Evolutionary conservation across 2,329 filamentous ascomycete species (phyloP), one percentile per base, ranked within the genome.

Genomic region (Phoma sp.): DNA sequence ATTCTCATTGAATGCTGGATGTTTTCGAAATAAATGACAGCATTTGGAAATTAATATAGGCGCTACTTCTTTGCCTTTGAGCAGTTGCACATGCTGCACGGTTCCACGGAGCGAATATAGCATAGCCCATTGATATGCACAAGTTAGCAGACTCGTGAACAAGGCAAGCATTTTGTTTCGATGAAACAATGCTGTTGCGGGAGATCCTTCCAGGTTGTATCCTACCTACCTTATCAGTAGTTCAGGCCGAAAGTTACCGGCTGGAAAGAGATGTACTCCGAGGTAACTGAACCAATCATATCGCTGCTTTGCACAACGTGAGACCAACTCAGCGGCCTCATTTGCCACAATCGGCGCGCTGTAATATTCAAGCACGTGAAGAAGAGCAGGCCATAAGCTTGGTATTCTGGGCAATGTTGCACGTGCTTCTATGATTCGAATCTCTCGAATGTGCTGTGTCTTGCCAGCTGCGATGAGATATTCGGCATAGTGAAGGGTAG

Each of bases 251-350:
- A 11, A 44, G 51, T 40, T 36, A 52, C 58, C 56, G 58, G 56
- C 60, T 52, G 33, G 44, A 58, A 55, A 50, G 41, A 47, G 60
- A 53, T 54, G 55, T 45, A 14, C 23, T 54, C 27, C 11, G 23
- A n/a, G 39, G 35, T 9, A 14, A 11, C 13, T 18, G 3, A 22
- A 22, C 64, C 60, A 66, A 65, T 62, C 47, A 55, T 9, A 32
- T 29, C 24, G n/a, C 11, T 7, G n/a, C n/a, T 23, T n/a, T 22
- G 23, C 2, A 25, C 40, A 65, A 66, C 62, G 62, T 66, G 62
- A 63, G 56, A 65, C 56, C n/a, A n/a, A 3, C 46, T 25, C 27
- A 14, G 25, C 35, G 44, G 30, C 24, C 32, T 37, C 44, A 50
- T 56, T 56, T 37, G 53, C 53, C 10, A 37, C 24, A 25, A 49